Base-by-base conservation (phyloP, 2,329 filamentous ascomycete species). In the Alternaria metachromatica region DNA sequence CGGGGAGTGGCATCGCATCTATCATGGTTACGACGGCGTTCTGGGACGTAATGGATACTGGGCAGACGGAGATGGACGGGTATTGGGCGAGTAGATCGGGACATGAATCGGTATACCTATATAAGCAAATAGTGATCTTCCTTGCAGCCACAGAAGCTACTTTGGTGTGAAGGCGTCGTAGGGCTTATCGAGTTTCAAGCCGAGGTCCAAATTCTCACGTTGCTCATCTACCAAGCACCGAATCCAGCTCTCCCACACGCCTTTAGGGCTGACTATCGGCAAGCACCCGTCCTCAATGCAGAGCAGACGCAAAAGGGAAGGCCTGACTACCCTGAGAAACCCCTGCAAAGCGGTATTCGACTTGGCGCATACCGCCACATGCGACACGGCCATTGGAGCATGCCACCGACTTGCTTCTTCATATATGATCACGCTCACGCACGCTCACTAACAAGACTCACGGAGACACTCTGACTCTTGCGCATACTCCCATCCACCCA, bases 361-460 rank as follows among this genome's bases (percentile, higher is more conserved):
- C 56, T 63, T 63, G 71, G 71, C 70, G 64, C 45, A 62, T 61
- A 37, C 67, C 70, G 72, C 74, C 73, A 75, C 71, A 58, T 69
- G 62, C 70, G 67, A 61, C 67, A 55, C 64, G 53, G 67, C 66
- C 63, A 74, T 69, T 67, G 67, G 69, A 68, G 67, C 62, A 50
- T 55, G n/a, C 33, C 62, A 60, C 66, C 46, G 61, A 67, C 28
- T 67, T 73, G 69, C 68, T 70, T 74, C 68, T 72, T 70, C 62
- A 65, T 64, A 64, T 54, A 57, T 65, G 64, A 62, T 55, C 59
- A 58, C 57, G 21, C 41, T 23, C 49, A 41, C 58, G 45, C 60
- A 41, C 61, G 45, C 63, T 51, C 41, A 53, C 28, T 26, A 21
- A 20, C 20, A 20, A 18, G 60, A 43, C 45, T 58, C 13, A 55